Conservation (phyloP, 257 asterid genomes). For the Agastache rugosa region DNA sequence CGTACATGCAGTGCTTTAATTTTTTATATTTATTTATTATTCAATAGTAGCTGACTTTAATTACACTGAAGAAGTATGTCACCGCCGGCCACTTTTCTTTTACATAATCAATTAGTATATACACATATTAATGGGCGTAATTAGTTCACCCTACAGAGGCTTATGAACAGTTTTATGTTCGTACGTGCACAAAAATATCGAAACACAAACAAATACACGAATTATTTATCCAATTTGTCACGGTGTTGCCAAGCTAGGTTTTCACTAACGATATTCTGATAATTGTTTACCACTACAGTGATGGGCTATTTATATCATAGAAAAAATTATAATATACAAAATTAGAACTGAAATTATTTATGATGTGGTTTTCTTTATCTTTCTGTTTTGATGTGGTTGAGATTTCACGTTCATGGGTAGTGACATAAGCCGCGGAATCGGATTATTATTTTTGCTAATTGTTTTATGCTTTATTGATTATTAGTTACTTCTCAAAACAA, state of each 20-base stretch:
- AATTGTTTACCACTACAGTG: too few species aligned
- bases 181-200: too few species aligned
- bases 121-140: too few species aligned
- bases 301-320: too few species aligned
- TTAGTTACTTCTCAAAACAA: neutral
- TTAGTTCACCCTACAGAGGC: too few species aligned
- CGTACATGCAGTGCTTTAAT: conserved; percentile 1
- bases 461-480: conserved; percentile 30
- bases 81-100: neutral
- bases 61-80: conserved; percentile 2
- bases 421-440: conserved; percentile 28
- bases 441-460: conserved; percentile 13
- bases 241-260: too few species aligned
- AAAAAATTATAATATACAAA: too few species aligned
- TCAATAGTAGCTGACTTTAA: neutral
- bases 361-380: conserved; percentile 9
- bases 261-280: too few species aligned
- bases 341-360: too few species aligned
- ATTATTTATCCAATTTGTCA: too few species aligned
- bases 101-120: neutral
- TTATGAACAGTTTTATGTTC: too few species aligned
- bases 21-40: neutral
- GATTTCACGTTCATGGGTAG: conserved; percentile 26
- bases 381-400: conserved; percentile 18
- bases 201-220: too few species aligned